A percentile compares a stretch with the other conserved stretches of the same genome.
These are phyloP conservation scores for Ustilago bromivora DNA, from an alignment of 1,284 basidiomycete species.

Conservation along the genomic window DNA sequence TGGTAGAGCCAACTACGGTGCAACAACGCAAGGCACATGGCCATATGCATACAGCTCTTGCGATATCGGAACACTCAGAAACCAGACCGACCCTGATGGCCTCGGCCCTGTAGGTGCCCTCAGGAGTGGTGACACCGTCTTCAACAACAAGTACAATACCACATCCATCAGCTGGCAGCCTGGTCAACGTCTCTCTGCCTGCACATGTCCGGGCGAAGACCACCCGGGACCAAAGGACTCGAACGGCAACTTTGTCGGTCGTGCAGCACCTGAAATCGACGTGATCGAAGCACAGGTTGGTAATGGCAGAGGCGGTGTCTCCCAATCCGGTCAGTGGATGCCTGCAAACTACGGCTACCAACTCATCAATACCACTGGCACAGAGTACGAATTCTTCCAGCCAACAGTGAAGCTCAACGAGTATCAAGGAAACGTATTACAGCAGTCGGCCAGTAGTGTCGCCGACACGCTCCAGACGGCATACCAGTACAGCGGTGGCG, in stretches of 20 bases:
- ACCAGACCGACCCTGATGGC: constrained; percentile 58
- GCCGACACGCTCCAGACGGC: constrained; percentile 58
- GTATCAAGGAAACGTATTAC: constrained; percentile 62
- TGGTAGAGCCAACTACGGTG: constrained; percentile 67
- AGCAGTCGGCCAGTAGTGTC: constrained; percentile 64
- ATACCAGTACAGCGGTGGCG: constrained; percentile 51
- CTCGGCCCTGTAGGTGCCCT: constrained; percentile 72
- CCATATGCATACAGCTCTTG: constrained; percentile 74
- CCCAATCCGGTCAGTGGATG: constrained; percentile 83
- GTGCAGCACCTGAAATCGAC: constrained; percentile 78
- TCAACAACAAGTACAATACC: constrained; percentile 57
- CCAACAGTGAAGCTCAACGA: constrained; percentile 46
- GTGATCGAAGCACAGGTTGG: constrained; percentile 75
- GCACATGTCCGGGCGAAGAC: constrained; percentile 82
- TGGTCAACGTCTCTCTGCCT: constrained; percentile 78
- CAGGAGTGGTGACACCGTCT: constrained; percentile 85
- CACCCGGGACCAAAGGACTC: constrained; percentile 81
- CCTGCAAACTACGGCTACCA: constrained; percentile 73
- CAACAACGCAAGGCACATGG: constrained; percentile 76
- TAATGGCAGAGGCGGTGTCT: constrained; percentile 73
- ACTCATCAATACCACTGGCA: constrained; percentile 58
- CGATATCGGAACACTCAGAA: constrained; percentile 59
- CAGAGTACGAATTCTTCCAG: constrained; percentile 58
- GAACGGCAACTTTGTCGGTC: constrained; percentile 80
- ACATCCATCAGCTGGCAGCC: constrained; percentile 73